These are phyloP conservation scores for Chionographis japonica DNA, from an alignment of 106 monocot genomes.

Conservation along the genomic window DNA sequence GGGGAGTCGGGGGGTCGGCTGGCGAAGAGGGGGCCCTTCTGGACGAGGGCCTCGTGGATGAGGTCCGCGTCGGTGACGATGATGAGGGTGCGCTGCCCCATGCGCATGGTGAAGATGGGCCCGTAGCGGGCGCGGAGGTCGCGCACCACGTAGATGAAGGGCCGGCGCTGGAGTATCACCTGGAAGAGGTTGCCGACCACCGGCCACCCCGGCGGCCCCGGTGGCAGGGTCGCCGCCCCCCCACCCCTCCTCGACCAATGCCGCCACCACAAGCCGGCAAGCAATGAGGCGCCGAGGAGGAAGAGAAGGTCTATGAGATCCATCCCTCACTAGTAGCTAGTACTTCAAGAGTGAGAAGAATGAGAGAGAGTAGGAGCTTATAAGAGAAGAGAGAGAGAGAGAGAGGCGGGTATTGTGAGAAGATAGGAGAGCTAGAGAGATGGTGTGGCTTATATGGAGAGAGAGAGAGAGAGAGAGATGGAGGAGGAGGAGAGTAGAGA, in stretches of 20 bases:
- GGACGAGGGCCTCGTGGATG: conserved; percentile 83
- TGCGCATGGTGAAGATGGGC: conserved; percentile 81
- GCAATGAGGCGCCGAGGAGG: conserved; percentile 7
- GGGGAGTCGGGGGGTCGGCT: conserved; percentile 86
- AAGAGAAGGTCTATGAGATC: conserved; percentile 43
- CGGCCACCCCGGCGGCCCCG: conserved; percentile 86
- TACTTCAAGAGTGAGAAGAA: no score
- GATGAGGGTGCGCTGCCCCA: conserved; percentile 81
- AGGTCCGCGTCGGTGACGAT: conserved; percentile 65
- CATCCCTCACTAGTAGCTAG: conserved; percentile 10
- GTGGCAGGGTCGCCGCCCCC: conserved; percentile 40
- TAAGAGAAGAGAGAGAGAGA: no score
- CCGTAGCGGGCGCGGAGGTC: conserved; percentile 81
- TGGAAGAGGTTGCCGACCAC: conserved; percentile 89
- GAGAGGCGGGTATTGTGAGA: no score
- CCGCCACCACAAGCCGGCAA: conserved; percentile 55
- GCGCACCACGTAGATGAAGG: conserved; percentile 80
- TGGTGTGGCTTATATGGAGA: neutral
- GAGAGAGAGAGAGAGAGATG: neutral
- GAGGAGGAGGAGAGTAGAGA: neutral
- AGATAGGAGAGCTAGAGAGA: neutral
- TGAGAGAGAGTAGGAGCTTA: no score
- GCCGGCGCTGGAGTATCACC: conserved; percentile 65
- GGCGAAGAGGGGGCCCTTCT: conserved; percentile 66
- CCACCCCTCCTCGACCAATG: conserved; percentile 16